Evolutionary conservation across 1,139 yeast species (phyloP).

Genomic region (Nadsonia commutata): DNA sequence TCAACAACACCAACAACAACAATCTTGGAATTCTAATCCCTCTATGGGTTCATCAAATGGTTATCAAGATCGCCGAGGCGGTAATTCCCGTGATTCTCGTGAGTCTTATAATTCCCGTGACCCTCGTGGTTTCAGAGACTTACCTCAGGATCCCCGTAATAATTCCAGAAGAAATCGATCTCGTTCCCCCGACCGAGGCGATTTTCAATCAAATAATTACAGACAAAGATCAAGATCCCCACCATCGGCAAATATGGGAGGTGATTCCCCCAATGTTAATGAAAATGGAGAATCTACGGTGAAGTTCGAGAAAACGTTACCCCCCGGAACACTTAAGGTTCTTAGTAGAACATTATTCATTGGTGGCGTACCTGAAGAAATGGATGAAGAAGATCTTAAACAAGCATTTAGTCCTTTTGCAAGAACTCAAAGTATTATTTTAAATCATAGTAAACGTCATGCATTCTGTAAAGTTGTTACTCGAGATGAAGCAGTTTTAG

Average conservation of each 20-base stretch:
- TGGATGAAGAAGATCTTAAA: constrained; percentile 62
- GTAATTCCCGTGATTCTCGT: neutral
- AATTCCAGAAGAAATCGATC: constrained; percentile 11
- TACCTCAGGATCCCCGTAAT: constrained; percentile 10
- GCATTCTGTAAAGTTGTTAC: constrained; percentile 95
- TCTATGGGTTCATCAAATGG: neutral
- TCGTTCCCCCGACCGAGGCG: constrained; percentile 14
- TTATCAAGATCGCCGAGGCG: neutral
- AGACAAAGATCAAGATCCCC: constrained; percentile 40
- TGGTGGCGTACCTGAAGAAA: constrained; percentile 80
- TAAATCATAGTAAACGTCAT: constrained; percentile 80
- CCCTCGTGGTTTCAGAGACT: constrained; percentile 3
- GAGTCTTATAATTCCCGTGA: constrained; percentile 2
- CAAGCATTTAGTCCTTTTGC: constrained; percentile 62
- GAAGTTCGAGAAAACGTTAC: constrained; percentile 53
- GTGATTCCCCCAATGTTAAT: constrained; percentile 10
- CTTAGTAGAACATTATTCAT: constrained; percentile 80
- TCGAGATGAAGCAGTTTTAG: constrained; percentile 83
- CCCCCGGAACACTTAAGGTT: constrained; percentile 71
- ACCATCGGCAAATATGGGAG: too few relatives aligned
- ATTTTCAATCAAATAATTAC: constrained; percentile 16
- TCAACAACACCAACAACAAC: neutral
- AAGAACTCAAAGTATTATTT: constrained; percentile 83
- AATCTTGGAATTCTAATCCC: neutral
- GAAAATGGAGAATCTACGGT: constrained; percentile 55